phyloP scores from a whole-genome alignment of 2,329 filamentous ascomycete species.

The Herpotrichia juniperi region DNA sequence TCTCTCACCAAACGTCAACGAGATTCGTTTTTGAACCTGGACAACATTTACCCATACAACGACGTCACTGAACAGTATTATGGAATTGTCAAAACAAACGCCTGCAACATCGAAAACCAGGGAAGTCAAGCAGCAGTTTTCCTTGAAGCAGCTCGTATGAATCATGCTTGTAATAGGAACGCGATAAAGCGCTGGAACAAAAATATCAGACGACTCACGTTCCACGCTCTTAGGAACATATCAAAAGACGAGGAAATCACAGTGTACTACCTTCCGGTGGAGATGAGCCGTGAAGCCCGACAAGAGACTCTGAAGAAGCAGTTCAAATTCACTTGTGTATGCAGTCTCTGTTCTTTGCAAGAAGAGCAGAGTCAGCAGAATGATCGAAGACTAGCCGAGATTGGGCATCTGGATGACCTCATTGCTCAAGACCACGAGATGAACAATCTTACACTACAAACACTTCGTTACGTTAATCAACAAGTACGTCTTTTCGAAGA shows the following conservation, averaged over 20 bases:
- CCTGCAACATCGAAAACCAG: conserved; percentile 32
- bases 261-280: conserved; percentile 36
- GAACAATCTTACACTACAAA: conserved; percentile 12
- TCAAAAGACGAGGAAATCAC: conserved; percentile 45
- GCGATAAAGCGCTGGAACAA: conserved; percentile 44
- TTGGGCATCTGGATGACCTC: conserved; percentile 24
- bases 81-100: conserved; percentile 42
- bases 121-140: conserved; percentile 39
- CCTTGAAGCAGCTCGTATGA: conserved; percentile 42
- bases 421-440: conserved; percentile 22
- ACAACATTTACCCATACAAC: conserved; percentile 31
- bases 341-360: conserved; percentile 45
- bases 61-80: conserved; percentile 27
- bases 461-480: conserved; percentile 30
- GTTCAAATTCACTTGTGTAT: conserved; percentile 45
- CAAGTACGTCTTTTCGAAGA: conserved; percentile 31
- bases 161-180: conserved; percentile 48
- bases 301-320: conserved; percentile 28
- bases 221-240: conserved; percentile 45
- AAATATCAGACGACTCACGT: conserved; percentile 31
- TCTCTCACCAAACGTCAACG: conserved; percentile 26
- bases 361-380: conserved; percentile 34
- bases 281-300: conserved; percentile 26
- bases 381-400: conserved; percentile 35
- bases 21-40: conserved; percentile 34